Percentiles rank a stretch among this genome's conserved stretches.
These are phyloP conservation scores for Adenanthera pavonina DNA, from an alignment of 306 rosid genomes.

Conservation along the genomic window DNA sequence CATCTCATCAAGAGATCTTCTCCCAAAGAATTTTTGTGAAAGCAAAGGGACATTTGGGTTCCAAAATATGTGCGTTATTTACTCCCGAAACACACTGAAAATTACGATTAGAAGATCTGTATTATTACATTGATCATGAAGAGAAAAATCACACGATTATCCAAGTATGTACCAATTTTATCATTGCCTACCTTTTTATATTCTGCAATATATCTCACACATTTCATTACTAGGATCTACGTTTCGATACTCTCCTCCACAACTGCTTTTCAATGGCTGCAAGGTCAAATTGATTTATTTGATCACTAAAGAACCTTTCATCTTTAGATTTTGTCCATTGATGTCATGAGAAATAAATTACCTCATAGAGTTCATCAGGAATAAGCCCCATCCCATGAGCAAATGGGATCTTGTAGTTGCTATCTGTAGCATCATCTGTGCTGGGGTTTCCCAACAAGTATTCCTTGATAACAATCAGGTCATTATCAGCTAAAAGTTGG, in stretches of 20 bases:
- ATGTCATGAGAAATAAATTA: not conserved
- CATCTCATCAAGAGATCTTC: not conserved
- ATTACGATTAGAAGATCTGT: not conserved
- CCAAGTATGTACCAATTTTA: not conserved
- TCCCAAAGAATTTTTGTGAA: not conserved
- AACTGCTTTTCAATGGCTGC: slow-evolving; percentile 44
- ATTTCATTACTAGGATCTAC: slow-evolving; percentile 32
- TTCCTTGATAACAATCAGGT: slow-evolving; percentile 38
- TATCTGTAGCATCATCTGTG: not conserved
- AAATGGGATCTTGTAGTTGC: slow-evolving; percentile 25
- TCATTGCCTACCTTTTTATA: not conserved
- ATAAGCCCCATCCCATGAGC: slow-evolving; percentile 49
- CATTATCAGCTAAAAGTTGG: not conserved
- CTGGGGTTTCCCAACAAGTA: slow-evolving; percentile 47
- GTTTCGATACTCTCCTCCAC: slow-evolving; percentile 40
- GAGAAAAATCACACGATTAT: not conserved
- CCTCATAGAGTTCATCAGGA: slow-evolving; percentile 54
- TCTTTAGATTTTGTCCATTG: not conserved
- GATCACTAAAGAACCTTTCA: not conserved
- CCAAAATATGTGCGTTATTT: not conserved
- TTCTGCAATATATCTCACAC: slow-evolving; percentile 33
- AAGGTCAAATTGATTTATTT: not conserved
- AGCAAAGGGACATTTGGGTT: not conserved
- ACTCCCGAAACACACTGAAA: not conserved
- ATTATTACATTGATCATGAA: not conserved